Base-by-base conservation (phyloP, 2,329 filamentous ascomycete genomes). In the Colletotrichum incanum region DNA sequence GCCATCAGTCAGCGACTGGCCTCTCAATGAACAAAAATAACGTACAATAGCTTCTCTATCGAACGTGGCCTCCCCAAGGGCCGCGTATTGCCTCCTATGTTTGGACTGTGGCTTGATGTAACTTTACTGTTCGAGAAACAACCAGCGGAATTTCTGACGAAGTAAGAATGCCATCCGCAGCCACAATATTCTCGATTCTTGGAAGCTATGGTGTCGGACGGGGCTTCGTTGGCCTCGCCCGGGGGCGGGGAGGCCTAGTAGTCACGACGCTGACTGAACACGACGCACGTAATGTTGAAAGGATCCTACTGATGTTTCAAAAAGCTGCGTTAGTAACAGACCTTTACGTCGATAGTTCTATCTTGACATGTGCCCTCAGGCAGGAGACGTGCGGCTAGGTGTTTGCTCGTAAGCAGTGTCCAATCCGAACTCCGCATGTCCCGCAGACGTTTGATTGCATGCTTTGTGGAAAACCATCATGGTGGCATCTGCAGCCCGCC, bases 181-280 rank as follows among this genome's bases (percentile, higher is more conserved):
- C 34, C 14, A 26, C 34, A 20, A 7, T 20, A 31, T 8, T 23
- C 12, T 65, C 52, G 14, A 47, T 34, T 41, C 26, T 59, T 39
- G 41, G 54, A 31, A 56, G 49, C 31, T 18, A n/a, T 18, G 6
- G 41, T 23, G 23, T 31, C 16, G 16, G 18, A n/a, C 16, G 16
- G 18, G 12, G 34, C 16, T 20, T 9, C 28, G 50, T 39, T 5
- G 14, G 37, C 31, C n/a, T 58, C n/a, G n/a, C 41, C n/a, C 11
- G 23, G 16, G n/a, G 61, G 60, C 52, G 43, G 61, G 43, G 43
- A 45, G 26, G 18, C 14, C 41, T 6, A 20, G 52, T 39, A 49
- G 52, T 26, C 52, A 61, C 34, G 45, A 50, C 62, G 67, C 67
- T 69, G 60, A 69, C 60, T 65, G 67, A 55, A 45, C 43, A 43